Conservation (phyloP, 2,329 filamentous ascomycete genomes). For the Calonectria leucothoes region DNA sequence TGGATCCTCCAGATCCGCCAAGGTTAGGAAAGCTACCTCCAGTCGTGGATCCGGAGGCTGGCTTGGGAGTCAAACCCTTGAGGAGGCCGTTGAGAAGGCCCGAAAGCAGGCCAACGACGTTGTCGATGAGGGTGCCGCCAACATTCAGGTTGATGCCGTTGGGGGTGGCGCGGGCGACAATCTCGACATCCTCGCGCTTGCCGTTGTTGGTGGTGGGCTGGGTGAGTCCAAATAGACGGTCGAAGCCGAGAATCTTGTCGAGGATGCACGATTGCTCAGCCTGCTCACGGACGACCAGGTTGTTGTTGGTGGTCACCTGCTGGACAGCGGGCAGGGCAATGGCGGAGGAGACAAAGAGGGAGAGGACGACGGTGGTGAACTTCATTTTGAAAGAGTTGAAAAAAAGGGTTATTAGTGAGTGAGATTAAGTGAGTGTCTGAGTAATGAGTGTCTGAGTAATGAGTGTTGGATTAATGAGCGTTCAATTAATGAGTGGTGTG, state of each 20-base stretch:
- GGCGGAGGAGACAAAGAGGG: slow-evolving; percentile 4
- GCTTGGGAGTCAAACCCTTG: neutral
- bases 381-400: slow-evolving; percentile 12
- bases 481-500: neutral
- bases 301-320: neutral
- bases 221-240: too few relatives aligned
- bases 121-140: neutral
- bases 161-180: neutral
- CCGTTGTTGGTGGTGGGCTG: too few relatives aligned
- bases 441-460: neutral
- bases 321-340: neutral
- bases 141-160: neutral
- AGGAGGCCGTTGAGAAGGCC: neutral
- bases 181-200: neutral
- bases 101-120: neutral
- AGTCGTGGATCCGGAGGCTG: neutral
- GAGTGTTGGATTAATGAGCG: neutral
- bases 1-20: neutral
- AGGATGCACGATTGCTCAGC: neutral
- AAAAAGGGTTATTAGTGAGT: neutral
- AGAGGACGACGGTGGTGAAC: slow-evolving; percentile 5
- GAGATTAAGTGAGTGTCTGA: neutral
- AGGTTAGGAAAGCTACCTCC: neutral
- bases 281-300: neutral
- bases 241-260: neutral